Evolutionary conservation across 2,329 filamentous ascomycete genomes (phyloP), one percentile per base, ranked within the genome.

Genomic region (Aureobasidium vineae): DNA sequence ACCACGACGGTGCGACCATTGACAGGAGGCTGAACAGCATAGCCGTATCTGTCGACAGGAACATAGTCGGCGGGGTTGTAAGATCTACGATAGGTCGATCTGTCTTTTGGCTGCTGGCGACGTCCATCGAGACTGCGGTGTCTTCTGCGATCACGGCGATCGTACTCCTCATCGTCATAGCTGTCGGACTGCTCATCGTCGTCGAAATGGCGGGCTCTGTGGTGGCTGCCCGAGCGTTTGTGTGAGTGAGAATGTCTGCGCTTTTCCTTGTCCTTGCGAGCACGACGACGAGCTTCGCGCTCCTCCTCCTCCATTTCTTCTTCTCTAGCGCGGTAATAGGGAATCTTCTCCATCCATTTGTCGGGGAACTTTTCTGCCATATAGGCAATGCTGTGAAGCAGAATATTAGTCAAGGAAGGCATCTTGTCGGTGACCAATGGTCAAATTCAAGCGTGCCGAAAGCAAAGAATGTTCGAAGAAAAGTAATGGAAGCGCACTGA

Each of bases 301-400:
- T 66, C 31, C 70, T 69, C 36, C 69, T 67, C 26, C 40, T 70
- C 66, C 8, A 66, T 61, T 41, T 70, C 65, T 49, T 70, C 45
- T 63, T 74, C 71, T 67, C 76, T 75, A 8, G 68, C 66, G 65
- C 72, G 73, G 69, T 75, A 77, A 70, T 70, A 77, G 26, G 76
- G 76, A 33, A 78, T 73, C 67, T 73, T 75, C 21, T 78, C 76
- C 68, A 77, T 77, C 71, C 74, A 75, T 26, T 60, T 70, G 68
- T 78, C 76, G 43, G 76, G 76, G n/a, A 78, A 75, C 70, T 76
- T 77, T 66, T 77, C 75, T 56, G 67, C 68, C 53, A 67, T 65
- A 36, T 68, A 69, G 36, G 66, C 43, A 60, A 68, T 63, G 66
- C 68, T 69, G 41, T 65, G 66, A 40, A 63, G 66, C 43, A 69